Percentiles rank a stretch among this genome's conserved stretches.
These are phyloP conservation scores for Vicia faba DNA, from an alignment of 306 rosid species.

Conservation along the genomic window DNA sequence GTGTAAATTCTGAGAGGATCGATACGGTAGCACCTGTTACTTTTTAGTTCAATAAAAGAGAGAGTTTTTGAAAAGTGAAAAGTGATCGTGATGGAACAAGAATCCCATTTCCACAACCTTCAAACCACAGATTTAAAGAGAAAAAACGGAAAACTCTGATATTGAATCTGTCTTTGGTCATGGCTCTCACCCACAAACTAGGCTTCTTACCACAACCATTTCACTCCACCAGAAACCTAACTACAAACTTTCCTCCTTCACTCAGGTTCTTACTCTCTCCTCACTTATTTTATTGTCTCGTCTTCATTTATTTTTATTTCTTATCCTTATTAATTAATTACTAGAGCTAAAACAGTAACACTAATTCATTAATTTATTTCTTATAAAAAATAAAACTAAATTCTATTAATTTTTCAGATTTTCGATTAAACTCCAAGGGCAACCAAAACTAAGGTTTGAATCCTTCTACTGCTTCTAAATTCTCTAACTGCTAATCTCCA, in stretches of 20 bases:
- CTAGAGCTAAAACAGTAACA: no score
- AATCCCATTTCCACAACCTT: not conserved
- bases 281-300: not conserved
- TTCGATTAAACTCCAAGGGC: conserved; percentile 24
- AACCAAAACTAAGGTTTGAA: conserved; percentile 35
- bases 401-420: conserved; percentile 26
- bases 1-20: no score
- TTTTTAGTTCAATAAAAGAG: no score
- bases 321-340: not conserved
- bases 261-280: conserved; percentile 20
- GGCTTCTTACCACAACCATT: conserved; percentile 12
- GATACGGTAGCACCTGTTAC: no score
- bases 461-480: no score
- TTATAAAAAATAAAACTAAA: no score
- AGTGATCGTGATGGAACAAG: not conserved
- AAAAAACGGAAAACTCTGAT: not conserved
- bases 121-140: not conserved
- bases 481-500: no score
- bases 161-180: not conserved
- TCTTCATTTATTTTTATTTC: not conserved
- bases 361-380: no score
- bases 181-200: conserved; percentile 28
- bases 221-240: conserved; percentile 9
- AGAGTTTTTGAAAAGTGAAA: not conserved
- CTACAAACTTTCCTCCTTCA: not conserved